These are phyloP conservation scores for Lophiotrema nucula DNA, from an alignment of 495 filamentous ascomycete genomes.

Conservation along the genomic window DNA sequence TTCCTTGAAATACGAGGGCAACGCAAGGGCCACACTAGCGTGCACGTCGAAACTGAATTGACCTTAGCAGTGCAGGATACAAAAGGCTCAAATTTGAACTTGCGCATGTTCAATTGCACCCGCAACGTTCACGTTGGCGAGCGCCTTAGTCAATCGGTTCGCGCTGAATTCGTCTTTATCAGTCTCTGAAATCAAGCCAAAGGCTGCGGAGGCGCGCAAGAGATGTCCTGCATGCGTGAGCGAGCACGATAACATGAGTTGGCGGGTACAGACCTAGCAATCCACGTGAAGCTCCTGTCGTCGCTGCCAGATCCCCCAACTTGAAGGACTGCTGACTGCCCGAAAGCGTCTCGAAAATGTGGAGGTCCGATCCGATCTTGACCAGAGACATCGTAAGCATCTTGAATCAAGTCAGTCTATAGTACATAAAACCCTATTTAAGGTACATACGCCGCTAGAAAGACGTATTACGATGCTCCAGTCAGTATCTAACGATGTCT, in stretches of 20 bases:
- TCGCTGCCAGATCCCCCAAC: not conserved
- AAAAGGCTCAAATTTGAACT: not conserved
- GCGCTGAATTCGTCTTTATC: not conserved
- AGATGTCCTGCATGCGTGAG: constrained; percentile 2
- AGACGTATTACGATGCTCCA: constrained; percentile 9
- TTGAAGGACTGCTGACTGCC: not conserved
- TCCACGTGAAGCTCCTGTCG: constrained; percentile 1
- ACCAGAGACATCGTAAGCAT: constrained; percentile 1
- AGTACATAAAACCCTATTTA: too few relatives aligned
- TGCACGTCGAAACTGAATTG: constrained; percentile 1
- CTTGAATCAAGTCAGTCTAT: too few relatives aligned
- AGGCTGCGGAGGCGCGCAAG: constrained; percentile 11
- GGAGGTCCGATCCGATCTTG: constrained; percentile 3
- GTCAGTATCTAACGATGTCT: constrained; percentile 11
- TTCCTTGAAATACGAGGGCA: not conserved
- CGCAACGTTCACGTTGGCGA: constrained; percentile 2
- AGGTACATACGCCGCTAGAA: constrained; percentile 7
- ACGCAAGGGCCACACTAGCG: not conserved
- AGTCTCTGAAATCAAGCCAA: constrained; percentile 12
- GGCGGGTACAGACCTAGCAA: constrained; percentile 1
- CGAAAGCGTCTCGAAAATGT: not conserved
- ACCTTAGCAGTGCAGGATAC: not conserved
- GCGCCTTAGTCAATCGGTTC: not conserved
- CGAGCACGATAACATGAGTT: not conserved
- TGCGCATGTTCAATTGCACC: not conserved